Evolutionary conservation across 2,329 filamentous ascomycete species (phyloP), one percentile per base, ranked within the genome.

Genomic region (Alternaria conjuncta): DNA sequence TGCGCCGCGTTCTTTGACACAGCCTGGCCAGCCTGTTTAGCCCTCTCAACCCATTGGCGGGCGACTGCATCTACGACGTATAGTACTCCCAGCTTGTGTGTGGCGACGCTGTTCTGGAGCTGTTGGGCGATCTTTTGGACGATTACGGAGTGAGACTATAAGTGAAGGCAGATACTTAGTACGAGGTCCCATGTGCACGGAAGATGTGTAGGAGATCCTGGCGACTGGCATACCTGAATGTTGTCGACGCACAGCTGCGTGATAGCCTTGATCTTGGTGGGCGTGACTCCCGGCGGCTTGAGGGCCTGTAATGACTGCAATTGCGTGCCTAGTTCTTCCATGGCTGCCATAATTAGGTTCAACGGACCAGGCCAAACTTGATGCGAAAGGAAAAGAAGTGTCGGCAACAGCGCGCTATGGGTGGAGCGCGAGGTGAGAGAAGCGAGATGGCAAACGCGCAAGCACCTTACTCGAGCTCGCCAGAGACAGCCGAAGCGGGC

Each of bases 11-110:
- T 90, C 83, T 92, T 92, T 82, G 94, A 88, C 78, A 91, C 83
- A 80, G 81, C 78, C 71, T 98, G 94, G 76, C 92, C 92, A 72
- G 92, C 88, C 77, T 90, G 88, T 83, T 94, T 96, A 77, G 96
- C 95, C 83, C 94, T 92, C 82, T 98, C 95, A 85, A 97, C 90
- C 95, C 96, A 99, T 85, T 96, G 95, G 83, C 96, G 93, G 82
- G 94, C 95, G 88, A 99, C 94, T 86, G 95, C 97, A 87, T 99
- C 96, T 94, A 99, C 93, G 84, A 98, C 94, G 90, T 99, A 99
- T 84, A 99, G 90, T 79, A 97, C 94, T 84, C 96, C 96, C 82
- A 99, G 88, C 84, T 99, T 99, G 88, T 99, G 95, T 80, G 94
- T 97, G 80, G 89, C 89, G 64, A 93, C 93, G 72, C 94, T 91